Base-by-base conservation (phyloP, 768 basidiomycete genomes). In the Tricholoma matsutake region DNA sequence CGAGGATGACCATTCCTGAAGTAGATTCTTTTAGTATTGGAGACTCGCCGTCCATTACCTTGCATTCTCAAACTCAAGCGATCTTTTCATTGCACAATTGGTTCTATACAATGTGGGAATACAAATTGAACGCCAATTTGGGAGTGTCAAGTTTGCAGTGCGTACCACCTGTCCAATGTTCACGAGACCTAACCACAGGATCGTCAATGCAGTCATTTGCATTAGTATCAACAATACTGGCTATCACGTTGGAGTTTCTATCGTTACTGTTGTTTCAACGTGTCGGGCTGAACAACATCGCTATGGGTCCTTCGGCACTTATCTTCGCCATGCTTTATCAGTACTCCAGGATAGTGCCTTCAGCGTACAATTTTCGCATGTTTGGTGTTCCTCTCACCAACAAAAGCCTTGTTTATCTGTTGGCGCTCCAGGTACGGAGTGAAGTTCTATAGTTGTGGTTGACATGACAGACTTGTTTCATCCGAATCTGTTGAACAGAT, bases 111-210 rank as follows among this genome's bases (percentile, higher is more conserved):
- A 86, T 67, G 79, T 86, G 18, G 85, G 83, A 2, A 71, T 92
- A 1, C 82, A 81, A 25, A 80, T 96, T 31, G 96, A 98, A 68
- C 83, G 96, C 57, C 85, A 86, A 43, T 97, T 94, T 68, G 95
- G 96, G 10, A 87, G 87, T 58, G 73, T 89, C 60, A 97, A 97
- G 73, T 97, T 84, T 74, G 92, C 92, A 31, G 93, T 94, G 64
- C 73, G 86, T 64, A 32, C 52, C 37, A 28, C 51, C n/a, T 32
- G 28, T 22, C n/a, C 31, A 47, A 14, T 47, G 20, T 55, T 57
- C 32, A 60, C 55, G 63, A 59, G 56, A 61, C 64, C 37, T n/a
- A 52, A 56, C 34, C 14, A 49, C 11, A 22, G 20, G 22, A 49
- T 49, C 5, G 25, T 49, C 22, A 47, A 22, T 41, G 47, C 66